Conservation (phyloP, 192 early-diverging fungal genomes). For the Coemansia sp. region DNA sequence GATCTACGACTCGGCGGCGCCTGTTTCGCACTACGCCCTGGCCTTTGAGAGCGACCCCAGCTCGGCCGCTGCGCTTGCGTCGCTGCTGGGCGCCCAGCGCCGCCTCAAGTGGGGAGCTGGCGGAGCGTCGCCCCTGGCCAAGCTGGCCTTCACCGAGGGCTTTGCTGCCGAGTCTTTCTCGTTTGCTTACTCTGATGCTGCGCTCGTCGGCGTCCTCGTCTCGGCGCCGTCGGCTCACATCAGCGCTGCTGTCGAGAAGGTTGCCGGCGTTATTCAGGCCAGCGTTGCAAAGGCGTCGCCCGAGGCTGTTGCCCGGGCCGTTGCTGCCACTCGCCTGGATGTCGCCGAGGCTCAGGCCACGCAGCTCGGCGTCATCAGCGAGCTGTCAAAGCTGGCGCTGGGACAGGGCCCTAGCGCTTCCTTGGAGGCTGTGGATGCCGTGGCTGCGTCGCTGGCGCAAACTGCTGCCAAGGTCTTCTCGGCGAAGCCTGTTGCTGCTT, state of each 20-base stretch:
- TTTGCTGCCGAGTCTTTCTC: conserved; percentile 76
- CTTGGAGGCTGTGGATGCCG: conserved; percentile 30
- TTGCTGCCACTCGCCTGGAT: conserved; percentile 49
- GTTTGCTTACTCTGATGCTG: conserved; percentile 87
- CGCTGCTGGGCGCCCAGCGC: conserved; percentile 63
- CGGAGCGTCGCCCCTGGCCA: conserved; percentile 67
- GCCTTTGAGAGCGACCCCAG: conserved; percentile 81
- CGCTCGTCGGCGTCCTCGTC: conserved; percentile 84
- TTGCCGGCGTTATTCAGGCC: conserved; percentile 64
- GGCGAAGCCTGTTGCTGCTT: conserved; percentile 46
- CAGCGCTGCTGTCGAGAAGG: conserved; percentile 63
- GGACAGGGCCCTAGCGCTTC: conserved; percentile 21
- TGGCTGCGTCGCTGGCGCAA: conserved; percentile 18
- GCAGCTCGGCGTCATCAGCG: conserved; percentile 26
- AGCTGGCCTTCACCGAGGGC: conserved; percentile 61
- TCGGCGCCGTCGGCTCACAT: conserved; percentile 60
- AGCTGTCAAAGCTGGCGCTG: conserved; percentile 25
- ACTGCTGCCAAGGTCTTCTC: conserved; percentile 30
- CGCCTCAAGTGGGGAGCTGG: conserved; percentile 67
- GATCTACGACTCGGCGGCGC: conserved; percentile 63
- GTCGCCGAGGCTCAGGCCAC: conserved; percentile 24
- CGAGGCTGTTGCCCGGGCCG: conserved; percentile 67
- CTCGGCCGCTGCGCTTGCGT: conserved; percentile 65
- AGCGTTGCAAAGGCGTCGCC: conserved; percentile 54
- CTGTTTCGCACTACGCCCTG: conserved; percentile 71